Base-by-base conservation (phyloP, 2,329 filamentous ascomycete genomes). In the Rachicladosporium sp. region DNA sequence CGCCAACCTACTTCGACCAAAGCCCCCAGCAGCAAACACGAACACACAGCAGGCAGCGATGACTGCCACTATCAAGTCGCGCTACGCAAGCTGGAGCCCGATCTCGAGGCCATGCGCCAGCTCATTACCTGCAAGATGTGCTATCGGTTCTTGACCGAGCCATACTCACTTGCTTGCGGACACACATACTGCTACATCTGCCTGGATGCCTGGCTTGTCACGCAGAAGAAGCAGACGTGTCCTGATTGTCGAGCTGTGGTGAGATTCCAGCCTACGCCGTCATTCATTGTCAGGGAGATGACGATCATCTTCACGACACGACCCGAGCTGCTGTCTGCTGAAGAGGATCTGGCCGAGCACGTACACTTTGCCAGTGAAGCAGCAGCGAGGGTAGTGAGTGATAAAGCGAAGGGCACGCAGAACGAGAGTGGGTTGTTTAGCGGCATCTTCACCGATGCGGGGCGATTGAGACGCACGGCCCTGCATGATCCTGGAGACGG, bases 141-240 rank as follows among this genome's bases (percentile, higher is more conserved):
- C 58, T 73, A 80, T 48, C 70, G 74, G 40, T 69, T 78, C 36
- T 68, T 82, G 36, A 82, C 81, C 59, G 78, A 82, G 57, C 79
- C 79, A 2, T 83, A 76, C 59, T 78, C 74, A 11, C 68, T 82
- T 38, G 67, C 67, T 5, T 83, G 79, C 50, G 79, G 79, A 3
- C 79, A 83, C 56, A 82, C 78, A 5, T 82, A 80, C 58, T 83
- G 79, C 61, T 83, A 83, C 54, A 74, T 71, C 44, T 62, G 56
- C 37, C 47, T 59, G 9, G 69, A 75, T 73, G 52, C 56, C 58
- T 30, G 66, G 59, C 50, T 42, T 7, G 40, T 42, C 67, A 71
- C 49, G 27, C 35, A 70, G 63, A 53, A 61, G 61, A 76, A 72
- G 51, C 79, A 78, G 55, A 78, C 77, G 50, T 83, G 79, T 57